Conservation (phyloP, 2,329 filamentous ascomycete species). For the Ploettnerulaceae sp. region DNA sequence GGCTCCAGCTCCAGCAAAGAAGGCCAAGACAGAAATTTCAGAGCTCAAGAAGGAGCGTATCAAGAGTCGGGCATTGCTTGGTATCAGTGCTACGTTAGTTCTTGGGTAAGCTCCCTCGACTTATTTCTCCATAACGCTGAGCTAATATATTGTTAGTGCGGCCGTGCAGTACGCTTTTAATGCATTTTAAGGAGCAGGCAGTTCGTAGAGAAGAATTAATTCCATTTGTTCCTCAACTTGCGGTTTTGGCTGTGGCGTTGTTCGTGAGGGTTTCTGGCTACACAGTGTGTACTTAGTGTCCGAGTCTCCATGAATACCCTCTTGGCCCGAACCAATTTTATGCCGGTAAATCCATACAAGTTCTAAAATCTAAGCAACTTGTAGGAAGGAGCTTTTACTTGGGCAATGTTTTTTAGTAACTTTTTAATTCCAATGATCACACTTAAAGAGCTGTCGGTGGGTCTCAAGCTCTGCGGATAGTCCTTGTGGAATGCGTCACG, state of each 20-base stretch:
- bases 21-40: slow-evolving; percentile 66
- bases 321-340: background rate
- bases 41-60: slow-evolving; percentile 83
- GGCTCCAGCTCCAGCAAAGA: slow-evolving; percentile 56
- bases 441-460: background rate
- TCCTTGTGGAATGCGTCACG: too few species aligned
- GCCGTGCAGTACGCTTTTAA: slow-evolving; percentile 34
- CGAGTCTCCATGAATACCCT: slow-evolving; percentile 25
- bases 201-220: slow-evolving; percentile 4
- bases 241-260: slow-evolving; percentile 20
- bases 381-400: background rate
- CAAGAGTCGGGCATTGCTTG: slow-evolving; percentile 77
- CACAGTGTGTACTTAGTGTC: background rate
- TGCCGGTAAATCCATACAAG: too few species aligned
- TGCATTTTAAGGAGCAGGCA: slow-evolving; percentile 21
- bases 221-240: slow-evolving; percentile 10
- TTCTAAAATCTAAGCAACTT: too few species aligned
- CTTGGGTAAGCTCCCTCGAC: slow-evolving; percentile 67
- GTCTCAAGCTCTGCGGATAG: too few species aligned
- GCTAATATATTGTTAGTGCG: slow-evolving; percentile 28
- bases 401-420: slow-evolving; percentile 14
- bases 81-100: slow-evolving; percentile 79
- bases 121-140: background rate
- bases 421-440: slow-evolving; percentile 15
- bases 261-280: slow-evolving; percentile 15